Conservation (phyloP, 1,139 yeast species). For the Arxiozyma slooffiae region DNA sequence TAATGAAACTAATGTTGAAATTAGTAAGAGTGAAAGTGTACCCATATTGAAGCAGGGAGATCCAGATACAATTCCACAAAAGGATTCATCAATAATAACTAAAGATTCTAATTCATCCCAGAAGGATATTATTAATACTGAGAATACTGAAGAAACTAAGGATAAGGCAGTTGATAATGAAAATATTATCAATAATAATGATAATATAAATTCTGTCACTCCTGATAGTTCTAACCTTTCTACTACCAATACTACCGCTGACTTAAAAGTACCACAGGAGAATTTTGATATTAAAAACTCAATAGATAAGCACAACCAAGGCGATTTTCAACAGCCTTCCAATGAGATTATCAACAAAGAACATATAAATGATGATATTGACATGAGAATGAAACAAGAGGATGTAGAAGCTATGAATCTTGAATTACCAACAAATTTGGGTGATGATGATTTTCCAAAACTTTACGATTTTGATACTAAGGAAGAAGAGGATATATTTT, state of each 20-base stretch:
- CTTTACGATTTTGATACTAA: constrained; percentile 24
- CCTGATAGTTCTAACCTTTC: background rate
- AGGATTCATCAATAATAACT: background rate
- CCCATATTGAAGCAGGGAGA: background rate
- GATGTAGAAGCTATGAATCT: constrained; percentile 9
- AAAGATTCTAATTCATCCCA: background rate
- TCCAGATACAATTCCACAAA: background rate
- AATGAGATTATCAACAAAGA: background rate
- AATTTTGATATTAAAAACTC: background rate
- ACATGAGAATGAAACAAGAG: background rate
- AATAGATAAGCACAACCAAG: background rate
- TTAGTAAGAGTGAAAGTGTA: background rate
- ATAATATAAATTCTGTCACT: background rate
- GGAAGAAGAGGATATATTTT: constrained; percentile 25
- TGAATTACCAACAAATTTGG: constrained; percentile 16
- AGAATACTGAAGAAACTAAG: background rate
- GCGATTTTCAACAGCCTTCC: background rate
- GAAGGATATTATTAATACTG: background rate
- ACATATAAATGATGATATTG: background rate
- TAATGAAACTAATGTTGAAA: background rate
- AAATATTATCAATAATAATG: background rate
- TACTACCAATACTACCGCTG: background rate
- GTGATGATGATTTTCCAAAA: constrained; percentile 22
- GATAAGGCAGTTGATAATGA: background rate
- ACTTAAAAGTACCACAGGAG: background rate